Conservation (phyloP, 768 basidiomycete genomes). For the Clitopilus passeckerianus region DNA sequence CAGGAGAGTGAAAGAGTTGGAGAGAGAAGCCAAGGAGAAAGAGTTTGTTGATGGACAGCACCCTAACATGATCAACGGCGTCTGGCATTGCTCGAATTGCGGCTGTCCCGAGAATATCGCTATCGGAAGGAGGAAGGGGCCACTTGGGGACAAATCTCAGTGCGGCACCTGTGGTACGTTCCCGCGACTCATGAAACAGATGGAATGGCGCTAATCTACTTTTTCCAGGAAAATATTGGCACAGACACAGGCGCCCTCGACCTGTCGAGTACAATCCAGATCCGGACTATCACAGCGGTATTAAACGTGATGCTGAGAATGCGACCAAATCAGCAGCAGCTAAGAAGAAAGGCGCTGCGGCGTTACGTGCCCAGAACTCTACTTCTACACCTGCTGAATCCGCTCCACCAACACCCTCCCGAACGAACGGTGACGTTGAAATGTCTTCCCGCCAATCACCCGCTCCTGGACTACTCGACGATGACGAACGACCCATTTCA, state of each 20-base stretch:
- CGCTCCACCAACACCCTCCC: constrained; percentile 52
- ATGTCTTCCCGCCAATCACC: constrained; percentile 27
- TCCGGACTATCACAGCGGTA: constrained; percentile 59
- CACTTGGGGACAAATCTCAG: constrained; percentile 84
- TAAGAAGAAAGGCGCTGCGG: constrained; percentile 55
- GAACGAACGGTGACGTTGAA: constrained; percentile 27
- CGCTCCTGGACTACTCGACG: constrained; percentile 19
- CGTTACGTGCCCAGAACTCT: constrained; percentile 39
- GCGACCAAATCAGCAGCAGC: constrained; percentile 38
- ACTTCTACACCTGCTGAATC: constrained; percentile 37
- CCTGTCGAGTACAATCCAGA: constrained; percentile 79
- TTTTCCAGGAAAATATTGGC: constrained; percentile 79
- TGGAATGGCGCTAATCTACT: background rate
- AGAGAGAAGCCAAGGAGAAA: constrained; percentile 78
- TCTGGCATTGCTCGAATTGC: constrained; percentile 96
- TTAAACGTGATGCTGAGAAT: constrained; percentile 52
- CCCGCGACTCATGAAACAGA: background rate
- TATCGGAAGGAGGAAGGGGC: constrained; percentile 83
- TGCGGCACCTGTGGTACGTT: constrained; percentile 88
- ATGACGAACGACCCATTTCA: constrained; percentile 57
- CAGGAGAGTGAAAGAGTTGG: constrained; percentile 68
- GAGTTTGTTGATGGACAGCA: constrained; percentile 83
- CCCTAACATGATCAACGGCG: constrained; percentile 73
- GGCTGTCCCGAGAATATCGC: constrained; percentile 88
- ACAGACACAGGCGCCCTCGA: constrained; percentile 75